Percentiles rank a stretch among this genome's conserved stretches.
Conservation (phyloP, 2,329 filamentous ascomycete genomes). For the Parastagonospora nodorum region DNA sequence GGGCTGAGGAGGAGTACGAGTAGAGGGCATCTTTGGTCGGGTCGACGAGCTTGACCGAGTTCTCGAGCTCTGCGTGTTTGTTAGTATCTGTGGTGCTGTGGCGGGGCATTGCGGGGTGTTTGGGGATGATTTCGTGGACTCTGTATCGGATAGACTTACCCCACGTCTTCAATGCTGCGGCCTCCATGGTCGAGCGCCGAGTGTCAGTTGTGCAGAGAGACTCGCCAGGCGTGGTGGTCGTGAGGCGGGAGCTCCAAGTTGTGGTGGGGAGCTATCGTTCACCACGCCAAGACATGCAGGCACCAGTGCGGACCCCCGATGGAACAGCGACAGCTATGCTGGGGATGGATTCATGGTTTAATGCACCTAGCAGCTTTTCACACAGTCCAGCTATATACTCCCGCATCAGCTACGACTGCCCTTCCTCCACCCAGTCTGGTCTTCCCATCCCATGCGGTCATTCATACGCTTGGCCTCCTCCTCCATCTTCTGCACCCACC, state of each 20-base stretch:
- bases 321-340: too few relatives aligned
- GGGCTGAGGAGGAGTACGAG: slow-evolving; percentile 71
- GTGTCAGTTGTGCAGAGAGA: slow-evolving; percentile 7
- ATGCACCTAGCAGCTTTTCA: neutral
- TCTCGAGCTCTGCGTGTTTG: slow-evolving; percentile 76
- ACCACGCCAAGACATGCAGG: slow-evolving; percentile 32
- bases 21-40: slow-evolving; percentile 89
- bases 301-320: slow-evolving; percentile 15
- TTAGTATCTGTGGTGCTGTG: slow-evolving; percentile 18
- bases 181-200: slow-evolving; percentile 32
- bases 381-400: neutral
- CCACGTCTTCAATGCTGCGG: slow-evolving; percentile 43
- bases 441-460: slow-evolving; percentile 34
- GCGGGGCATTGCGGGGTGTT: slow-evolving; percentile 12
- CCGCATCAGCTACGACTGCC: slow-evolving; percentile 3
- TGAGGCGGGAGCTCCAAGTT: slow-evolving; percentile 16
- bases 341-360: too few relatives aligned
- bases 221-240: slow-evolving; percentile 13
- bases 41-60: slow-evolving; percentile 80
- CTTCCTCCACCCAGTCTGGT: slow-evolving; percentile 22
- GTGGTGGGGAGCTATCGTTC: slow-evolving; percentile 30
- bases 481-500: slow-evolving; percentile 89
- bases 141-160: slow-evolving; percentile 25
- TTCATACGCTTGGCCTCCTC: slow-evolving; percentile 91
- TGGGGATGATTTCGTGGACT: neutral